phyloP scores from a whole-genome alignment of 2,329 filamentous ascomycete genomes.

The Aspergillus costaricaensis region DNA sequence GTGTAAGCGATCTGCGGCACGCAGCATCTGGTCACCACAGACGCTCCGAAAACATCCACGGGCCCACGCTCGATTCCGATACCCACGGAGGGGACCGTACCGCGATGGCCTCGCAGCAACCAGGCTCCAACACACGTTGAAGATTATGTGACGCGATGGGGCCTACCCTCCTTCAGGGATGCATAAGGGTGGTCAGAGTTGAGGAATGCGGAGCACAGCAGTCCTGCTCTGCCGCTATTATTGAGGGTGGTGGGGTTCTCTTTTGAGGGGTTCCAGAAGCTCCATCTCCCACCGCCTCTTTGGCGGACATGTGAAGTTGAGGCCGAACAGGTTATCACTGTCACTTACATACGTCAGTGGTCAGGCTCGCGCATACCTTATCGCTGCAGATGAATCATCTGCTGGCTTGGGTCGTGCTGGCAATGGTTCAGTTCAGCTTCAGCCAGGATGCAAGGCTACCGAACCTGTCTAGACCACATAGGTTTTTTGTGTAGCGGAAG shows the following conservation, averaged over 20 bases:
- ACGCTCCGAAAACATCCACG: slow-evolving; percentile 12
- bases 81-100: neutral
- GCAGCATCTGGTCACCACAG: slow-evolving; percentile 13
- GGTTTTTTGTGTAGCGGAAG: neutral
- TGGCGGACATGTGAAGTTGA: slow-evolving; percentile 15
- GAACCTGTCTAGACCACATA: neutral
- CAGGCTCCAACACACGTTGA: neutral
- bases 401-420: slow-evolving; percentile 5
- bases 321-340: slow-evolving; percentile 6
- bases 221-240: slow-evolving; percentile 3
- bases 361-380: slow-evolving; percentile 14
- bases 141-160: slow-evolving; percentile 1
- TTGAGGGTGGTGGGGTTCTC: neutral
- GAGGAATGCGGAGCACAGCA: slow-evolving; percentile 11
- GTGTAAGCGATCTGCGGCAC: slow-evolving; percentile 19
- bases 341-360: slow-evolving; percentile 5
- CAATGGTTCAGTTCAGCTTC: neutral
- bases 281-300: slow-evolving; percentile 2
- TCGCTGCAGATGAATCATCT: slow-evolving; percentile 11
- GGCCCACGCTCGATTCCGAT: neutral
- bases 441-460: slow-evolving; percentile 1
- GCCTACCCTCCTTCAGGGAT: slow-evolving; percentile 7
- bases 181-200: slow-evolving; percentile 6
- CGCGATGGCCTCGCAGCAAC: neutral
- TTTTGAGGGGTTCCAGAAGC: slow-evolving; percentile 13